Evolutionary conservation across 2,329 filamentous ascomycete genomes (phyloP).

Genomic region (Aspergillus fumigatus): DNA sequence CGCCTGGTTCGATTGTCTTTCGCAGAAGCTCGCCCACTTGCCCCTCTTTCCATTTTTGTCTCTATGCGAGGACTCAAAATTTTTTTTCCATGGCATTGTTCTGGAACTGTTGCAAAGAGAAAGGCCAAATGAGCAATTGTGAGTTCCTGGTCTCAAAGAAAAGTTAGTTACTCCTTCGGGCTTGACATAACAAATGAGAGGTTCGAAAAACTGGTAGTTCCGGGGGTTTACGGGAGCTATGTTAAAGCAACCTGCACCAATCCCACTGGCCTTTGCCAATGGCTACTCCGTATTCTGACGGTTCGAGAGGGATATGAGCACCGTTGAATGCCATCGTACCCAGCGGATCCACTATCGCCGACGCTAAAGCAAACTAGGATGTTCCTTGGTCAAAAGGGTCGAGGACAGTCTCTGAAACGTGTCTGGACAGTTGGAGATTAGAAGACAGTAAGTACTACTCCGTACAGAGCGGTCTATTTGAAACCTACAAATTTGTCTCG

Average conservation of each 20-base stretch:
- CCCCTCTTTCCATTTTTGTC: slow-evolving; percentile 6
- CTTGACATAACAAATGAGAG: neutral
- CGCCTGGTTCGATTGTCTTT: neutral
- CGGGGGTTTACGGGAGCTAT: slow-evolving; percentile 13
- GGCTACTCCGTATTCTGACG: neutral
- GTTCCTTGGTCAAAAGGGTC: neutral
- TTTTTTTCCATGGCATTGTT: slow-evolving; percentile 1
- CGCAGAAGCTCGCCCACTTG: slow-evolving; percentile 8
- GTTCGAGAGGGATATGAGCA: neutral
- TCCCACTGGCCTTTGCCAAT: slow-evolving; percentile 17
- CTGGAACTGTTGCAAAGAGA: slow-evolving; percentile 3
- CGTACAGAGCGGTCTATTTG: neutral
- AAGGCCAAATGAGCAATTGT: neutral
- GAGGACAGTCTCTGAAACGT: neutral
- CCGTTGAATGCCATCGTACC: slow-evolving; percentile 16
- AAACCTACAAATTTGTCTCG: neutral
- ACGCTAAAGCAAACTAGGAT: slow-evolving; percentile 13
- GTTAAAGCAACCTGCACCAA: slow-evolving; percentile 23
- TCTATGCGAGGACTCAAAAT: neutral
- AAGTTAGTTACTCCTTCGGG: neutral
- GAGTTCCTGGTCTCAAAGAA: too few relatives aligned
- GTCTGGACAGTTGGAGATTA: neutral
- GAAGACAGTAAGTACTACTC: neutral
- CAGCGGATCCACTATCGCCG: slow-evolving; percentile 9
- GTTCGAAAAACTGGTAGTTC: neutral